phyloP scores from a whole-genome alignment of 768 basidiomycete species.

The Cantharellus cinnabarinus region DNA sequence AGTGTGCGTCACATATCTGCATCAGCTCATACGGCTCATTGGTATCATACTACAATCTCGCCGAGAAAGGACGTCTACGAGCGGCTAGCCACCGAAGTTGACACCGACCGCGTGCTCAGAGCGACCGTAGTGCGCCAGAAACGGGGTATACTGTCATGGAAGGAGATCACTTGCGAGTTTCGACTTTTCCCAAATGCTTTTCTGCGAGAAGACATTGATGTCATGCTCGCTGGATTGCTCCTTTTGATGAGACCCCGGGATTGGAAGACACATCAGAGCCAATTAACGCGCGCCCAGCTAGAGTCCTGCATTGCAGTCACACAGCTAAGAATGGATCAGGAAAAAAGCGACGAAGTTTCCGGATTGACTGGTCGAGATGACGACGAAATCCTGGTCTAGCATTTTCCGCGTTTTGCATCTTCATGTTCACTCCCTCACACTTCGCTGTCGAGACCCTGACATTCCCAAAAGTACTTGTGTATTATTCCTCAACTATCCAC shows the following conservation, averaged over 20 bases:
- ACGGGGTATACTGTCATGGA: background rate
- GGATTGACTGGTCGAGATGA: no score
- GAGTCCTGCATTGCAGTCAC: background rate
- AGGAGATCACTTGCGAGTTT: background rate
- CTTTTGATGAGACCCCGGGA: background rate
- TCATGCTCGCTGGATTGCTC: background rate
- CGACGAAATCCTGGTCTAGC: no score
- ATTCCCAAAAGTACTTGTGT: no score
- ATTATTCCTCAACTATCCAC: no score
- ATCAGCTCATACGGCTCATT: background rate
- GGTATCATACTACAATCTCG: background rate
- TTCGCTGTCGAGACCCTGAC: no score
- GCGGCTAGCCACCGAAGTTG: background rate
- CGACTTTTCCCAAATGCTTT: background rate
- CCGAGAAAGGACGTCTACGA: background rate
- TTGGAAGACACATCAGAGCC: background rate
- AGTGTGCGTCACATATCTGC: background rate
- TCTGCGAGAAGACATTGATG: background rate
- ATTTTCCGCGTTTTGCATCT: no score
- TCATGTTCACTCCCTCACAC: no score
- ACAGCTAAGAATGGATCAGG: background rate
- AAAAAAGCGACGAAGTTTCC: no score
- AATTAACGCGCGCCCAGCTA: background rate
- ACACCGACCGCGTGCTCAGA: background rate
- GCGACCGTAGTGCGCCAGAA: background rate